phyloP scores from a whole-genome alignment of 2,329 filamentous ascomycete species.

The Biscogniauxia marginata region DNA sequence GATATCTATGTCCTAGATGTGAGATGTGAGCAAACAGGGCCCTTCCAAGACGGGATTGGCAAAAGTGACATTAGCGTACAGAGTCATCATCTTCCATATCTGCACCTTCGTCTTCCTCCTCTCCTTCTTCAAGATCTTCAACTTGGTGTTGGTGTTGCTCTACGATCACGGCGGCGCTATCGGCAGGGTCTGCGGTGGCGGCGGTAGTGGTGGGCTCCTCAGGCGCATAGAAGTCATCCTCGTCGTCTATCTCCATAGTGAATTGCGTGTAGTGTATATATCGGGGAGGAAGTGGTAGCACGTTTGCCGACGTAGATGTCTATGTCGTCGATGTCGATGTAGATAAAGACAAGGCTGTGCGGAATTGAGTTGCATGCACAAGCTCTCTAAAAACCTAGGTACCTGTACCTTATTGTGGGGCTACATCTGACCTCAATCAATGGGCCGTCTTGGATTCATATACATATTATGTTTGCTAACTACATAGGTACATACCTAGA shows the following conservation, averaged over 20 bases:
- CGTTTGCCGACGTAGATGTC: background rate
- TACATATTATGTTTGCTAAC: too few relatives aligned
- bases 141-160: conserved; percentile 36
- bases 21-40: background rate
- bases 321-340: too few relatives aligned
- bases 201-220: conserved; percentile 48
- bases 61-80: conserved; percentile 30
- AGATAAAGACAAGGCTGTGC: background rate
- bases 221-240: conserved; percentile 65
- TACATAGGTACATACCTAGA: too few relatives aligned
- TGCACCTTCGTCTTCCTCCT: conserved; percentile 61
- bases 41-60: background rate
- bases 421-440: too few relatives aligned
- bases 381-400: background rate
- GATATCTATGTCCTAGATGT: conserved; percentile 57
- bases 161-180: conserved; percentile 6
- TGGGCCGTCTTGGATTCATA: too few relatives aligned
- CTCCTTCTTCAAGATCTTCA: conserved; percentile 62
- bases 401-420: too few relatives aligned
- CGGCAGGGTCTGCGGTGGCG: conserved; percentile 14
- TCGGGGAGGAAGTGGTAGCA: background rate
- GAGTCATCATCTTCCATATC: conserved; percentile 62
- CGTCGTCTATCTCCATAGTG: conserved; percentile 66
- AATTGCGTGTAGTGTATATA: conserved; percentile 4
- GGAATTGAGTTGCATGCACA: background rate